A percentile compares a stretch with the other conserved stretches of the same genome.
Evolutionary conservation across 176 grass and related monocot genomes (phyloP).

Genomic region (Oryza longistaminata): DNA sequence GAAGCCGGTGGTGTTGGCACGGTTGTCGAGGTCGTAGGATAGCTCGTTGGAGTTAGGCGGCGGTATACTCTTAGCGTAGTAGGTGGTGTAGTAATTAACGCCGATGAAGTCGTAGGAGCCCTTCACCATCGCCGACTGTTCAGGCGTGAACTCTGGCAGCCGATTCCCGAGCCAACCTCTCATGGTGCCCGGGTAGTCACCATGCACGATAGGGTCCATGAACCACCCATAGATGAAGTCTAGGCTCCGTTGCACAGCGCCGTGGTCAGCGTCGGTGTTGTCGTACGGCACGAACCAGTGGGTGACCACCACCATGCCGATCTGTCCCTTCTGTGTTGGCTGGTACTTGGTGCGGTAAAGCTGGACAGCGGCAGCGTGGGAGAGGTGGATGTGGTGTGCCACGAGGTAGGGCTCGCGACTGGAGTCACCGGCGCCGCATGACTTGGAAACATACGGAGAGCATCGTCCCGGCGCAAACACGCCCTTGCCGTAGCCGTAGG

Average conservation of each 20-base stretch:
- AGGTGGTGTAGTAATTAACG: conserved; percentile 66
- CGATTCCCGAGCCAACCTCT: conserved; percentile 37
- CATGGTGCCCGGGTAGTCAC: conserved; percentile 69
- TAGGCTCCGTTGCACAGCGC: conserved; percentile 42
- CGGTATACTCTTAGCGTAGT: conserved; percentile 19
- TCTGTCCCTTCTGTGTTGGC: conserved; percentile 47
- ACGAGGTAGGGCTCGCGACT: conserved; percentile 56
- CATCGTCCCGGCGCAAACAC: conserved; percentile 42
- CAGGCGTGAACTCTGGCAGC: conserved; percentile 53
- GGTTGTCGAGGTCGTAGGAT: conserved; percentile 40
- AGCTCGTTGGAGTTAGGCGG: background rate
- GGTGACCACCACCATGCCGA: conserved; percentile 40
- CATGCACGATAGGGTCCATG: conserved; percentile 55
- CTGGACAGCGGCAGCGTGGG: conserved; percentile 49
- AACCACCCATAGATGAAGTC: conserved; percentile 78
- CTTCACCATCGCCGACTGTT: conserved; percentile 36
- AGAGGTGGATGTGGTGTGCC: conserved; percentile 47
- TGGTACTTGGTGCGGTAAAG: conserved; percentile 53
- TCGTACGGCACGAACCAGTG: conserved; percentile 59
- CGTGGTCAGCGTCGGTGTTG: background rate
- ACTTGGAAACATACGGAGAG: conserved; percentile 24
- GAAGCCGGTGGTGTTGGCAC: conserved; percentile 18
- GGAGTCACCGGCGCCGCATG: conserved; percentile 46
- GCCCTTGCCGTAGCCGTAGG: conserved; percentile 40
- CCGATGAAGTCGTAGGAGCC: conserved; percentile 70